Conservation (phyloP, 768 basidiomycete species). For the Terana coerulea region DNA sequence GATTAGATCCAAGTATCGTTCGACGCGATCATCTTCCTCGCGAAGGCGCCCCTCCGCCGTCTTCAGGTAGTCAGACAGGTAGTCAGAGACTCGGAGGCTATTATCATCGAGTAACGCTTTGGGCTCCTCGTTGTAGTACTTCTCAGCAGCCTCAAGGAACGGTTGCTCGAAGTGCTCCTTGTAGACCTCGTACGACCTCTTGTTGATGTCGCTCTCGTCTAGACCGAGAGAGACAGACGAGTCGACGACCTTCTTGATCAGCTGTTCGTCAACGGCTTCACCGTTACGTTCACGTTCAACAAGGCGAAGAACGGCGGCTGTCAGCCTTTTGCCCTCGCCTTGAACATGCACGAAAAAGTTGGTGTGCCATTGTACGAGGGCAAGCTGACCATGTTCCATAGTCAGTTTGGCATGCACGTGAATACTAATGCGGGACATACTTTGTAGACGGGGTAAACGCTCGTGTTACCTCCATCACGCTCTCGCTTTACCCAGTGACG, state of each 20-base stretch:
- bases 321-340: slow-evolving; percentile 74
- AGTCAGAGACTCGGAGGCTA: too few species aligned
- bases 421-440: slow-evolving; percentile 36
- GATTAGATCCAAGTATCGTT: slow-evolving; percentile 85
- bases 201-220: slow-evolving; percentile 89
- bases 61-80: slow-evolving; percentile 91
- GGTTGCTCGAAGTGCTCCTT: slow-evolving; percentile 85
- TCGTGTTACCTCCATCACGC: slow-evolving; percentile 93
- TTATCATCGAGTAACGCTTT: slow-evolving; percentile 86
- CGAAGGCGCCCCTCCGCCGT: slow-evolving; percentile 89
- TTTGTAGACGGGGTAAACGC: slow-evolving; percentile 94
- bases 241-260: slow-evolving; percentile 93
- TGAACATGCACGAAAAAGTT: slow-evolving; percentile 89
- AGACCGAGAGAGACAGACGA: slow-evolving; percentile 93
- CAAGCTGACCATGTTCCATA: slow-evolving; percentile 49
- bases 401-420: not conserved
- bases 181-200: slow-evolving; percentile 91
- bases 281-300: slow-evolving; percentile 95
- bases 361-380: slow-evolving; percentile 93
- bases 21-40: slow-evolving; percentile 95
- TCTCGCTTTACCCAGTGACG: slow-evolving; percentile 99
- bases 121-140: slow-evolving; percentile 90
- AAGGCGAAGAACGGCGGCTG: slow-evolving; percentile 80
- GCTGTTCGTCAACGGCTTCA: slow-evolving; percentile 85
- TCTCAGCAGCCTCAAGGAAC: slow-evolving; percentile 85